Percentiles rank a stretch among this genome's conserved stretches.
These are phyloP conservation scores for Tetrapisispora nanseiensis DNA, from an alignment of 805 yeast species.

Conservation along the genomic window DNA sequence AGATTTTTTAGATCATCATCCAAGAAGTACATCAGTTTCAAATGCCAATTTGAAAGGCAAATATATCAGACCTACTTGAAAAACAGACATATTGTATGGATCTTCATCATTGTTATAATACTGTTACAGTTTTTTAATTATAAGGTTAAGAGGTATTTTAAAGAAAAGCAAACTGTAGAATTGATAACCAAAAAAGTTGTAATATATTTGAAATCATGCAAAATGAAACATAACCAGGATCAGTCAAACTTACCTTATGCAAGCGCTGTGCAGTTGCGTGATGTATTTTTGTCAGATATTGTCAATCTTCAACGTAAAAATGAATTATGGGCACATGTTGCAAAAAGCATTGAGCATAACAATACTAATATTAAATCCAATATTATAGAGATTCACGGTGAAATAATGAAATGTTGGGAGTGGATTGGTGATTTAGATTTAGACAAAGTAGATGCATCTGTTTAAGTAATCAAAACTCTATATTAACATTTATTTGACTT, in stretches of 20 bases:
- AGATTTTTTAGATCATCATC: conserved; percentile 66
- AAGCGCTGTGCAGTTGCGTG: conserved; percentile 66
- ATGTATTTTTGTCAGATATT: conserved; percentile 39
- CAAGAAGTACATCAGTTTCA: conserved; percentile 48
- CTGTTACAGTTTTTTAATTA: conserved; percentile 24
- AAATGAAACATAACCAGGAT: conserved; percentile 25
- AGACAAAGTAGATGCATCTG: not conserved
- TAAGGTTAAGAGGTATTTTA: conserved; percentile 31
- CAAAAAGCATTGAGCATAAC: conserved; percentile 42
- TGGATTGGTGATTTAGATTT: conserved; percentile 47
- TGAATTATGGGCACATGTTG: conserved; percentile 50
- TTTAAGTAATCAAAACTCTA: not conserved
- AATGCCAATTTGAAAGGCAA: conserved; percentile 47
- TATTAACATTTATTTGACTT: no score
- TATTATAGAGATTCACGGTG: conserved; percentile 72
- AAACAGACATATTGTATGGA: conserved; percentile 17
- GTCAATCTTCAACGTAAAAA: conserved; percentile 29
- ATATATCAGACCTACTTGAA: conserved; percentile 32
- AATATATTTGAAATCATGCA: conserved; percentile 40
- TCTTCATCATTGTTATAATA: conserved; percentile 5
- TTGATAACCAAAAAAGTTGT: conserved; percentile 41
- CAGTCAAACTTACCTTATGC: conserved; percentile 37
- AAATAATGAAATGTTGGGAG: conserved; percentile 79
- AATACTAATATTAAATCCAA: conserved; percentile 56
- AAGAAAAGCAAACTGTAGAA: conserved; percentile 35